phyloP scores from a whole-genome alignment of 352 stramenopile genomes.

The Phytophthora pseudosyringae region DNA sequence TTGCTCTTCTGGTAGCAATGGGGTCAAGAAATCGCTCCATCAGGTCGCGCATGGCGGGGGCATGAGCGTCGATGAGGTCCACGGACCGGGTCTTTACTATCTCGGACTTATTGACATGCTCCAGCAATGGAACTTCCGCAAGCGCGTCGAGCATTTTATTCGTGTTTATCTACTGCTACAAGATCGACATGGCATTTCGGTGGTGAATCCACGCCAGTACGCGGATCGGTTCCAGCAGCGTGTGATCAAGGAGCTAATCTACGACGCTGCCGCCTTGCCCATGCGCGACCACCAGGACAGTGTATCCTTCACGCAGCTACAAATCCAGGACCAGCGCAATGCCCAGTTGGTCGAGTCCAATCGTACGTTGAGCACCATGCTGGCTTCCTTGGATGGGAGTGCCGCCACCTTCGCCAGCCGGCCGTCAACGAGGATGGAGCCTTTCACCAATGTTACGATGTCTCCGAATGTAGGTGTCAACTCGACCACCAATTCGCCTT shows the following conservation, averaged over 20 bases:
- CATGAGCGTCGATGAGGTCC: slow-evolving; percentile 87
- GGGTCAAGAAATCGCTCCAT: slow-evolving; percentile 47
- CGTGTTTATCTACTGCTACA: slow-evolving; percentile 76
- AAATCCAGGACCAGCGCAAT: slow-evolving; percentile 53
- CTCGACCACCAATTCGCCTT: slow-evolving; percentile 11
- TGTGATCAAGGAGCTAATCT: slow-evolving; percentile 78
- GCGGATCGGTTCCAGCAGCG: slow-evolving; percentile 80
- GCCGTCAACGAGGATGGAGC: slow-evolving; percentile 22
- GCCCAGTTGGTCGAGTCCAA: slow-evolving; percentile 52
- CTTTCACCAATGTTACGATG: slow-evolving; percentile 22
- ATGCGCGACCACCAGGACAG: slow-evolving; percentile 39
- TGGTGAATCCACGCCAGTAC: slow-evolving; percentile 77
- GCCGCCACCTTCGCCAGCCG: slow-evolving; percentile 26
- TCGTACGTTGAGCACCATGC: slow-evolving; percentile 53
- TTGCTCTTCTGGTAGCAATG: slow-evolving; percentile 37
- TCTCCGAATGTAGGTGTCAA: slow-evolving; percentile 22
- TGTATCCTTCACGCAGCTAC: slow-evolving; percentile 43
- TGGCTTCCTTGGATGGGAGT: slow-evolving; percentile 56
- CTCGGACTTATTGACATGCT: slow-evolving; percentile 96
- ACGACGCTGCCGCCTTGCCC: slow-evolving; percentile 45
- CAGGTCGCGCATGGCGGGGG: slow-evolving; percentile 45
- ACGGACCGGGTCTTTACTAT: slow-evolving; percentile 94
- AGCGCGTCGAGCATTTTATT: slow-evolving; percentile 89
- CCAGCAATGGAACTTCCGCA: slow-evolving; percentile 94
- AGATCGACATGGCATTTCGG: slow-evolving; percentile 74